Evolutionary conservation across 2,329 filamentous ascomycete genomes (phyloP).

Genomic region (Botrytis deweyae): DNA sequence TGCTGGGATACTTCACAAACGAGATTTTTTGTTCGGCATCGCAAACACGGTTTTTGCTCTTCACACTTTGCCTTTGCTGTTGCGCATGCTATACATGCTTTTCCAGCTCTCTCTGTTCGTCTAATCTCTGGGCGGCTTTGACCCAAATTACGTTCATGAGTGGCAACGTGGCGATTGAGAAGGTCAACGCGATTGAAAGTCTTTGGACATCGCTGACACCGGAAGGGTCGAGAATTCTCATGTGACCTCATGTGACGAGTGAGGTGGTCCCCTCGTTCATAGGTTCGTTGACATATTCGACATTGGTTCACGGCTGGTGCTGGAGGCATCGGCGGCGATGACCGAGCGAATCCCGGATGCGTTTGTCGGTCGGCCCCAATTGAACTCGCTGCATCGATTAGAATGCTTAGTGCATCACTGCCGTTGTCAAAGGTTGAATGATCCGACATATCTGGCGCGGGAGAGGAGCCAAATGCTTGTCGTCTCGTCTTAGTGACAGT

Average conservation of each 20-base stretch:
- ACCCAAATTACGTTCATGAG: constrained; percentile 24
- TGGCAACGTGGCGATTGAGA: constrained; percentile 26
- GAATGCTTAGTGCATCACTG: neutral
- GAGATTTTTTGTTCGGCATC: constrained; percentile 27
- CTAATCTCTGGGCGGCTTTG: constrained; percentile 1
- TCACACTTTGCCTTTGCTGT: constrained; percentile 30
- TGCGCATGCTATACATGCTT: constrained; percentile 29
- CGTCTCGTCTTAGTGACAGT: neutral
- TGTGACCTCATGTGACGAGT: constrained; percentile 27
- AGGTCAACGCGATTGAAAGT: constrained; percentile 25
- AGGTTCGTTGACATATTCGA: constrained; percentile 27
- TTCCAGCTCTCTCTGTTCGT: constrained; percentile 24
- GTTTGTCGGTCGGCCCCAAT: neutral
- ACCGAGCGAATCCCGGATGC: neutral
- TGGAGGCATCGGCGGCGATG: neutral
- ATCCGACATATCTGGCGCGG: neutral
- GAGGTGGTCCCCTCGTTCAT: constrained; percentile 30
- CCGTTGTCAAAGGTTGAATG: neutral
- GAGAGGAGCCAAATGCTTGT: too few relatives aligned
- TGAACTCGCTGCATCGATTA: neutral
- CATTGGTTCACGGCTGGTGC: constrained; percentile 22
- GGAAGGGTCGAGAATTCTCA: constrained; percentile 30
- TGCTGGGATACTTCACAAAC: constrained; percentile 17
- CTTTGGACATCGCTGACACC: constrained; percentile 28
- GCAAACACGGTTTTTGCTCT: constrained; percentile 30